Evolutionary conservation across 2,329 filamentous ascomycete species (phyloP), one percentile per base, ranked within the genome.

Genomic region (Fusarium papillatum): DNA sequence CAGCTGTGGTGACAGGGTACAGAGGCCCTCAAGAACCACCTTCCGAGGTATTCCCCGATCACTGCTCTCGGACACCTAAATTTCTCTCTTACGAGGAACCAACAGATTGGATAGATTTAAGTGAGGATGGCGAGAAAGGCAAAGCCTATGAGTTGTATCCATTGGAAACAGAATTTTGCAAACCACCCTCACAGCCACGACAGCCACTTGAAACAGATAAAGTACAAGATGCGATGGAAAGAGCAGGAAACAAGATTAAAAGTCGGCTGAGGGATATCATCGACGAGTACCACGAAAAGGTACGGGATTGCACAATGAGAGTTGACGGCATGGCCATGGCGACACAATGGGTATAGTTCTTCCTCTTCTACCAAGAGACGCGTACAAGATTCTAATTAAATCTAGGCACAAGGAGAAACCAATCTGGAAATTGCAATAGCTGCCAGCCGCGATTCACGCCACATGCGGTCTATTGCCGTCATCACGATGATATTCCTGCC

Each of bases 281-380:
- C 11, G 53, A 53, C 4, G 72, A 75, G 3, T 75, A 75, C 6
- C 36, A 68, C 10, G 64, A 70, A 3, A 66, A 68, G 39, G 64
- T 69, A 7, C 43, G 68, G 38, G 67, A 75, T 6, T 75, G 72
- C 4, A 68, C 64, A 26, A 46, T 43, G 17, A 64, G 61, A 2
- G 39, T 73, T 22, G 72, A 75, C 14, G 68, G 64, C 3, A 75
- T 73, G 72, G 38, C 66, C 2, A 70, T 73, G 72, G 64, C 70
- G 2, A 71, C 72, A 2, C 67, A 70, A 66, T 66, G 63, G 67
- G 65, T 55, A 65, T 41, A 19, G 38, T 39, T 39, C 38, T 6
- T 24, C 29, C 19, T n/a, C 39, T 36, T n/a, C 39, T 43, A 63
- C 17, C 22, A 22, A 36, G 29, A 34, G 22, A 13, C 14, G 17